These are phyloP conservation scores for Juncus effusus DNA, from an alignment of 176 grass and related monocot genomes.

Conservation along the genomic window DNA sequence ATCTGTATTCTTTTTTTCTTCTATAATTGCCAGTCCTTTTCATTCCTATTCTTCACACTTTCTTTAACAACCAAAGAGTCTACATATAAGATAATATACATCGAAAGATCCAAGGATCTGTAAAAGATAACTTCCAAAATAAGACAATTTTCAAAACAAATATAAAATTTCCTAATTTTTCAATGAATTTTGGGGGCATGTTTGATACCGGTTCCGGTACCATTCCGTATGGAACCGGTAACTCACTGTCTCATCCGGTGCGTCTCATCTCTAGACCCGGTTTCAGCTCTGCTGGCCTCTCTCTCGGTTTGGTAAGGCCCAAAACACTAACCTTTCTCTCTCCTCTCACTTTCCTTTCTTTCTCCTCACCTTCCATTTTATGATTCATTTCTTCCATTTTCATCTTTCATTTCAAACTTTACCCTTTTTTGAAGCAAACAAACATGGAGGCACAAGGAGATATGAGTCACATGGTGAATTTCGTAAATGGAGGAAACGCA, in stretches of 20 bases:
- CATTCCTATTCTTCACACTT: slow-evolving; percentile 10
- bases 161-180: neutral
- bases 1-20: slow-evolving; percentile 15
- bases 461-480: slow-evolving; percentile 28
- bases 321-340: neutral
- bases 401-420: neutral
- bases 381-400: neutral
- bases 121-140: slow-evolving; percentile 21
- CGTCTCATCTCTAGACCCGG: slow-evolving; percentile 30
- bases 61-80: neutral
- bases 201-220: slow-evolving; percentile 68
- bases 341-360: too few relatives aligned
- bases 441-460: slow-evolving; percentile 56
- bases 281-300: slow-evolving; percentile 54
- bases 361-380: neutral
- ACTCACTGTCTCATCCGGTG: slow-evolving; percentile 29
- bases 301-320: slow-evolving; percentile 68
- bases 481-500: slow-evolving; percentile 29
- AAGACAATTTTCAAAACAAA: slow-evolving; percentile 12
- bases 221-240: slow-evolving; percentile 47
- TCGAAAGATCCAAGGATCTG: slow-evolving; percentile 19
- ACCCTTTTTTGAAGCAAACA: slow-evolving; percentile 34
- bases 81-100: slow-evolving; percentile 3
- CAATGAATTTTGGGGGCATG: slow-evolving; percentile 92
- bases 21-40: slow-evolving; percentile 20